Conservation (phyloP, 768 basidiomycete species). For the Dentipellis fragilis region DNA sequence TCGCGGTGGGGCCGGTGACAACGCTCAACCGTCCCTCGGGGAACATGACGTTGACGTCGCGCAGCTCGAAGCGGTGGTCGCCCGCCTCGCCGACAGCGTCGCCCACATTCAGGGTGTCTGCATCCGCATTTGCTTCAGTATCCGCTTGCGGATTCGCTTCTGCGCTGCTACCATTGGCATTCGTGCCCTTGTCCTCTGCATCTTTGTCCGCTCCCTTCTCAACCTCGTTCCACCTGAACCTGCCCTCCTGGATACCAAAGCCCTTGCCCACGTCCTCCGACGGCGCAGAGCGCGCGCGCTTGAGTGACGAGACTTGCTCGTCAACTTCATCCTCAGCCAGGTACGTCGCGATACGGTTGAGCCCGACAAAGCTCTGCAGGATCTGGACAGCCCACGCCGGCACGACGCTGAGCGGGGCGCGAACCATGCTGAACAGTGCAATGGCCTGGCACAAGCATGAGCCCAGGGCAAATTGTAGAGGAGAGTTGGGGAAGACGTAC, state of each 20-base stretch:
- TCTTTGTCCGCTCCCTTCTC: slow-evolving; percentile 24
- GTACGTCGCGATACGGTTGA: slow-evolving; percentile 52
- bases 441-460: slow-evolving; percentile 39
- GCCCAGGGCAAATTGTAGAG: neutral
- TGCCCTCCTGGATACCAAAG: slow-evolving; percentile 40
- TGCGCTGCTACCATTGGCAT: neutral
- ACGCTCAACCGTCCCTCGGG: slow-evolving; percentile 63
- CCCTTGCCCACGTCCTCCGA: slow-evolving; percentile 17
- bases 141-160: neutral
- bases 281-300: slow-evolving; percentile 22
- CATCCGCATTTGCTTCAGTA: neutral
- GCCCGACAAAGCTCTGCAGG: slow-evolving; percentile 43
- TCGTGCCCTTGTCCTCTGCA: neutral
- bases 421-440: slow-evolving; percentile 78
- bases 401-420: slow-evolving; percentile 67
- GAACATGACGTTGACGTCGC: slow-evolving; percentile 58
- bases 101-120: neutral
- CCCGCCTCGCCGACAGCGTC: neutral
- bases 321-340: slow-evolving; percentile 54
- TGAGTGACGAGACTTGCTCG: slow-evolving; percentile 49
- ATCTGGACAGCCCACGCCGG: slow-evolving; percentile 74
- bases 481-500: slow-evolving; percentile 26
- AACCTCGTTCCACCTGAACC: slow-evolving; percentile 48
- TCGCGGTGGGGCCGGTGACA: slow-evolving; percentile 71
- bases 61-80: slow-evolving; percentile 55